Evolutionary conservation across 805 yeast genomes (phyloP), one percentile per base, ranked within the genome.

Genomic region (Metschnikowia baotianmanensis): DNA sequence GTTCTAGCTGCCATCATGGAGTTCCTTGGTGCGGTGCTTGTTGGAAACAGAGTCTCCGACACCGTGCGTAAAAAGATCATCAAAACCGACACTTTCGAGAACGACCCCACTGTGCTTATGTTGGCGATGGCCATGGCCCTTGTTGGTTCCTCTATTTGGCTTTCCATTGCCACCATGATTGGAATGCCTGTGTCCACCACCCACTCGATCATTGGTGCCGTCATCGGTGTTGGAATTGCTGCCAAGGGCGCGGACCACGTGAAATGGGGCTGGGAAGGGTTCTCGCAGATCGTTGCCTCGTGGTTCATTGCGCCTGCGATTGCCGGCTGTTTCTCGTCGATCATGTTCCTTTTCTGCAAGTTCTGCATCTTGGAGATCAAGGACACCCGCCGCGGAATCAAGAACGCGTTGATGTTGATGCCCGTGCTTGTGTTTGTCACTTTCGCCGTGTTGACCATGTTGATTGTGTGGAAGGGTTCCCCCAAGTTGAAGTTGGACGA

Each of bases 181-280:
- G 86, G 86, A 47, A 73, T 80, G 76, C 90, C 90, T n/a, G 89
- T 83, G 31, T 83, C 90, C 15, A 82, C 90, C 13, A 83, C 91
- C 9, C 90, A 84, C 56, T 80, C 88, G 8, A 82, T 84, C 48
- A 83, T 83, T 36, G 90, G 90, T 54, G 89, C 79, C 30, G 72
- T 81, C 29, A 80, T 83, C 44, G 91, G 91, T 50, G 74, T 84
- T 7, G 83, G 86, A 46, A 74, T 84, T 52, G 91, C 89, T 30
- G 79, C 88, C 27, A 76, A 72, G 50, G 88, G 88, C 43, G 78
- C 77, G 31, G 56, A 63, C 6, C 69, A 77, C 46, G 74, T 83
- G 38, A 65, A 58, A 40, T 84, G 91, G 91, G 89, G 88, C 20
- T 84, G 90, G 91, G 37, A 51, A 12, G 88, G 90, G 21, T 82